A percentile compares a stretch with the other conserved stretches of the same genome.
These are phyloP conservation scores for Cardamine occulta DNA, from an alignment of 345 rosid species.

Conservation along the genomic window DNA sequence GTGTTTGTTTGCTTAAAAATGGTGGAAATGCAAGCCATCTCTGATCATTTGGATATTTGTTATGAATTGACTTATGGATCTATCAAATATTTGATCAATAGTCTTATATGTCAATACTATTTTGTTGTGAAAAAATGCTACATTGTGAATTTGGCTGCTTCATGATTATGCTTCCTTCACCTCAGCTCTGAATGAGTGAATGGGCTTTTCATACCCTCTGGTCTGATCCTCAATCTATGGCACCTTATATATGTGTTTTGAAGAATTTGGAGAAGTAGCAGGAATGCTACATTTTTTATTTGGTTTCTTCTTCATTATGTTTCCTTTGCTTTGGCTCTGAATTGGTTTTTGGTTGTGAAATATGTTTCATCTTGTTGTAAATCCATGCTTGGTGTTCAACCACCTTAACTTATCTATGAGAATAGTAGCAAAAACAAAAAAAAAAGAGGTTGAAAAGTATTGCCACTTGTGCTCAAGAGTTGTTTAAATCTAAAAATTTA, in stretches of 20 bases:
- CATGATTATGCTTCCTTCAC: background rate
- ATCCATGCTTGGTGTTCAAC: background rate
- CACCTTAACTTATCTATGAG: too few species aligned
- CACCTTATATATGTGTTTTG: constrained; percentile 1
- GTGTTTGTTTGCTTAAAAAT: background rate
- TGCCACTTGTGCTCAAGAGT: background rate
- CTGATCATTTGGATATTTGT: background rate
- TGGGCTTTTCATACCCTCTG: background rate
- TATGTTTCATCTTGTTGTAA: background rate
- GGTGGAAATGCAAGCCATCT: constrained; percentile 1
- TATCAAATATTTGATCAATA: constrained; percentile 3
- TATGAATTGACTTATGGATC: background rate
- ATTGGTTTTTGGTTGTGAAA: background rate
- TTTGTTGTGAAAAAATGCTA: constrained; percentile 10
- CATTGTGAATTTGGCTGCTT: constrained; percentile 26
- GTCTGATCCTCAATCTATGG: constrained; percentile 6
- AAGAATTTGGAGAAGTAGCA: background rate
- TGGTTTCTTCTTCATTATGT: constrained; percentile 25
- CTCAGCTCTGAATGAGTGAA: background rate
- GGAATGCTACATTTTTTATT: constrained; percentile 16
- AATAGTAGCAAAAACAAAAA: too few species aligned
- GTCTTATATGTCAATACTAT: background rate
- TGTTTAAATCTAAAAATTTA: background rate
- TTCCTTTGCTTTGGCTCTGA: constrained; percentile 5
- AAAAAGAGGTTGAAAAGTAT: too few species aligned